Percentiles rank a stretch among this genome's conserved stretches.
Evolutionary conservation across 768 basidiomycete species (phyloP).

Genomic region (Mycena vulgaris): DNA sequence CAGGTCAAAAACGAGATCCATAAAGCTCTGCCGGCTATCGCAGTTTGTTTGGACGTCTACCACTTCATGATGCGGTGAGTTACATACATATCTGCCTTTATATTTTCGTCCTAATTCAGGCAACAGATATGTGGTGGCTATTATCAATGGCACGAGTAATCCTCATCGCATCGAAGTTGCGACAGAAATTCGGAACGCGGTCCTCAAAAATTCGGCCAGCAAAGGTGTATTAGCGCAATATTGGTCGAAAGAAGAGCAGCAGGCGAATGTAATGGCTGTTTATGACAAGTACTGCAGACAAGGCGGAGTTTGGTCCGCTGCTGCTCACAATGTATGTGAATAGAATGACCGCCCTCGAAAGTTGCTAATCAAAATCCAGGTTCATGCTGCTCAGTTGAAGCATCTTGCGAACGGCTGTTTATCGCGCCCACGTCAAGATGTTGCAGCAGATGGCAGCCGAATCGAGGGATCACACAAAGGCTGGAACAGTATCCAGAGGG

Average conservation of each 20-base stretch:
- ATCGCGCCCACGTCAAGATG: conserved; percentile 5
- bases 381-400: conserved; percentile 24
- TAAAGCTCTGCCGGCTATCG: conserved; percentile 10
- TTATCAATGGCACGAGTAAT: neutral
- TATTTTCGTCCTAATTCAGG: neutral
- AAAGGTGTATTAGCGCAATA: neutral
- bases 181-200: neutral
- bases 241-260: neutral
- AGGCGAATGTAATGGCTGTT: neutral
- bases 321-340: neutral
- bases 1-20: conserved; percentile 8
- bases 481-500: conserved; percentile 32
- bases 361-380: neutral
- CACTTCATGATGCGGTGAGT: conserved; percentile 31
- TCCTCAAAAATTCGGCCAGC: neutral
- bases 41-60: conserved; percentile 17
- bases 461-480: conserved; percentile 36
- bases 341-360: neutral
- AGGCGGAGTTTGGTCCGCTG: conserved; percentile 23
- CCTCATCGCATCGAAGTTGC: neutral
- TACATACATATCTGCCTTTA: neutral
- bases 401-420: conserved; percentile 25
- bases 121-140: neutral
- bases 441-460: conserved; percentile 18
- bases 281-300: neutral